These are phyloP conservation scores for Mycena amicta DNA, from an alignment of 768 basidiomycete genomes.

Conservation along the genomic window DNA sequence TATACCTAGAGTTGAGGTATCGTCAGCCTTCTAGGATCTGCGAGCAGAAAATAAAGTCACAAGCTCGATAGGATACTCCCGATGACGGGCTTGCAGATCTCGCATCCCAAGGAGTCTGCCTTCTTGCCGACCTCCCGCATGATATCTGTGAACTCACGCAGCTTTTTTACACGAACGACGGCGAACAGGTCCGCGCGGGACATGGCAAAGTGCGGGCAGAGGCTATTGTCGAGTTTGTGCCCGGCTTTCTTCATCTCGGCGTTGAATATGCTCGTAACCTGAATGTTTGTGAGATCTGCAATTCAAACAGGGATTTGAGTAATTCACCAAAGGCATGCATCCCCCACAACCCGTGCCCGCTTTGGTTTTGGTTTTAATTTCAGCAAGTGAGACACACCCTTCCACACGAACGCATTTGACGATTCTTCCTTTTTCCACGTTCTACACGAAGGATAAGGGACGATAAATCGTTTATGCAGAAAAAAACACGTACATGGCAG, in stretches of 20 bases:
- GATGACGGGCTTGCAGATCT: slow-evolving; percentile 72
- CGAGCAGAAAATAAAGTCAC: slow-evolving; percentile 18
- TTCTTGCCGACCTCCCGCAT: slow-evolving; percentile 52
- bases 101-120: slow-evolving; percentile 61
- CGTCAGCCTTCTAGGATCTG: background rate
- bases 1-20: slow-evolving; percentile 39
- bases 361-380: slow-evolving; percentile 68
- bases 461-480: background rate
- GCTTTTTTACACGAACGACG: slow-evolving; percentile 62
- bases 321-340: slow-evolving; percentile 58
- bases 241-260: slow-evolving; percentile 72
- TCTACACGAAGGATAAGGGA: slow-evolving; percentile 34
- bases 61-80: slow-evolving; percentile 53
- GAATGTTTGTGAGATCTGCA: too few species aligned
- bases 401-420: slow-evolving; percentile 53
- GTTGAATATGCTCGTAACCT: slow-evolving; percentile 42
- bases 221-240: slow-evolving; percentile 53
- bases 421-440: slow-evolving; percentile 64
- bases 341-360: slow-evolving; percentile 75
- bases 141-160: slow-evolving; percentile 57
- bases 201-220: slow-evolving; percentile 69
- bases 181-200: slow-evolving; percentile 69
- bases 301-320: too few species aligned
- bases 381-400: slow-evolving; percentile 45
- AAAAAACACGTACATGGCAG: slow-evolving; percentile 50